Conservation (phyloP, 2,329 filamentous ascomycete genomes). For the Zymoseptoria tritici region DNA sequence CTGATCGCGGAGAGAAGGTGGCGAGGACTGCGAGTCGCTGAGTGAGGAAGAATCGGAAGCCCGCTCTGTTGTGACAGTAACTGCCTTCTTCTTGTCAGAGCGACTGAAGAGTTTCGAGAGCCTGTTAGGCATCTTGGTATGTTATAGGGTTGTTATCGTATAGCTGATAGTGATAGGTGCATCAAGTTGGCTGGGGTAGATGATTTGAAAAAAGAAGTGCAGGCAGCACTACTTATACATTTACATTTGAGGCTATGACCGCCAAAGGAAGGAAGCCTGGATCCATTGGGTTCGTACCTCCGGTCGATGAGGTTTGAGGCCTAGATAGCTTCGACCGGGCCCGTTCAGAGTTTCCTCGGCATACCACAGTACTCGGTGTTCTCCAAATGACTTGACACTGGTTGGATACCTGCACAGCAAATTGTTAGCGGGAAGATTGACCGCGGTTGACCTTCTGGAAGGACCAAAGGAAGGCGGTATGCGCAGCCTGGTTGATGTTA, state of each 20-base stretch:
- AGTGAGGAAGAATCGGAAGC: conserved; percentile 4
- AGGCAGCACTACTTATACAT: not conserved
- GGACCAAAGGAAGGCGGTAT: not conserved
- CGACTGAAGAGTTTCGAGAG: conserved; percentile 23
- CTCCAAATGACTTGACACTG: not conserved
- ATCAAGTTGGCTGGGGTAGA: not conserved
- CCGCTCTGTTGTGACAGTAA: conserved; percentile 19
- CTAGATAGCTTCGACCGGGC: not conserved
- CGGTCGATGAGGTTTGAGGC: not conserved
- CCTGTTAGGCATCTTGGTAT: conserved; percentile 20
- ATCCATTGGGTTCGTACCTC: not conserved
- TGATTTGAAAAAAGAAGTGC: not conserved
- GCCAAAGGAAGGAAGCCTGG: not conserved
- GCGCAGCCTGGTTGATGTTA: not conserved
- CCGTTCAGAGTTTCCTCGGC: not conserved
- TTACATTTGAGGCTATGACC: not conserved
- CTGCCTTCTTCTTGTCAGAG: conserved; percentile 25
- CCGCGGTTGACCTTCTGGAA: not conserved
- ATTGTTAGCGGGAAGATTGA: not conserved
- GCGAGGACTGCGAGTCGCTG: conserved; percentile 10
- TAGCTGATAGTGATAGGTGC: not conserved
- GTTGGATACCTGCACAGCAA: not conserved
- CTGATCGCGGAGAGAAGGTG: not conserved
- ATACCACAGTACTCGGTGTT: not conserved
- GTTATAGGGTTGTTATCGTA: not conserved